These are phyloP conservation scores for Mercurialis annua DNA, from an alignment of 345 rosid species.

Conservation along the genomic window DNA sequence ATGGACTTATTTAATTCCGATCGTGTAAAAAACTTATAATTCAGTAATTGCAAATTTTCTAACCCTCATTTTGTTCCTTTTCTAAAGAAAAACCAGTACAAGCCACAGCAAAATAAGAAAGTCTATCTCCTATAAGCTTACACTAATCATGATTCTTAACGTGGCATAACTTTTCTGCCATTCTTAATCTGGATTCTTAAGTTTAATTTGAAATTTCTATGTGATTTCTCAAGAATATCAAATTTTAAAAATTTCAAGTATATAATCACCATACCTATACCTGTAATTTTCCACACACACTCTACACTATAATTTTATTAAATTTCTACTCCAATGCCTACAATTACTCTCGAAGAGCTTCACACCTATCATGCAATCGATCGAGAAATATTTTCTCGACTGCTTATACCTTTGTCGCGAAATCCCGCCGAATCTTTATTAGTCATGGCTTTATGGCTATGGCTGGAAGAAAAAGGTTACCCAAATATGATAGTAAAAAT, in stretches of 20 bases:
- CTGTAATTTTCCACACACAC: background rate
- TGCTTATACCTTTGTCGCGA: slow-evolving; percentile 30
- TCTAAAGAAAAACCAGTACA: background rate
- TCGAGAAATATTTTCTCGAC: slow-evolving; percentile 35
- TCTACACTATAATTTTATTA: too few species aligned
- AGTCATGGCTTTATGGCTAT: slow-evolving; percentile 45
- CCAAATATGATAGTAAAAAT: slow-evolving; percentile 31
- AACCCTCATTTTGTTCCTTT: background rate
- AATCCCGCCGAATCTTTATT: slow-evolving; percentile 36
- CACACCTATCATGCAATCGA: slow-evolving; percentile 36
- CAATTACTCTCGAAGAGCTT: slow-evolving; percentile 31
- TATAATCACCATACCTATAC: too few species aligned
- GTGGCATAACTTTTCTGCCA: background rate
- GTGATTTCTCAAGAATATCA: background rate
- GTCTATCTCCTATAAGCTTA: background rate
- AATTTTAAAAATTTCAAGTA: too few species aligned
- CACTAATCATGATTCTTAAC: background rate
- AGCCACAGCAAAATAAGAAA: slow-evolving; percentile 1
- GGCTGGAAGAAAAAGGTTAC: slow-evolving; percentile 42
- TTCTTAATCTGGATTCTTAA: background rate
- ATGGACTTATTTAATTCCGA: too few species aligned
- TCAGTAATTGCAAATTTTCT: too few species aligned
- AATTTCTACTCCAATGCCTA: slow-evolving; percentile 19
- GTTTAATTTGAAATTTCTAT: background rate
- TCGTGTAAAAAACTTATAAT: too few species aligned